Conservation (phyloP, 2,329 filamentous ascomycete genomes). For the Tothia fuscella region DNA sequence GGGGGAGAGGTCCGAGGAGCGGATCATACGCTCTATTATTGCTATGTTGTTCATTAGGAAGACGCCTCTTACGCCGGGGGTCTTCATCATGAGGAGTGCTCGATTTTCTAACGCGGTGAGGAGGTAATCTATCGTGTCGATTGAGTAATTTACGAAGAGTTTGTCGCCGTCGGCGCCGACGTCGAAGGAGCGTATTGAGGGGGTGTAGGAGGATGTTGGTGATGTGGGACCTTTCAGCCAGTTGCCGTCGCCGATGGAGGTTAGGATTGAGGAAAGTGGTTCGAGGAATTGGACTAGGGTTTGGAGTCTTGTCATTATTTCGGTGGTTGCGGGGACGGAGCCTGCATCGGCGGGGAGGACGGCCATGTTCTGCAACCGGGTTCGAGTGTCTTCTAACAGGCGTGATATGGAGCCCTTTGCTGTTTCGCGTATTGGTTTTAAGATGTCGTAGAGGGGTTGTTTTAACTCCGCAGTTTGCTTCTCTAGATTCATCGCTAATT, state of each 20-base stretch:
- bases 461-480: constrained; percentile 71
- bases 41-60: constrained; percentile 83
- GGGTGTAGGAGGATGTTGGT: constrained; percentile 40
- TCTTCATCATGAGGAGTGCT: constrained; percentile 58
- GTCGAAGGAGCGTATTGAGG: constrained; percentile 68
- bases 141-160: constrained; percentile 80
- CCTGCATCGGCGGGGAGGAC: constrained; percentile 67
- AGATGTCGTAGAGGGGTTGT: constrained; percentile 64
- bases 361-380: constrained; percentile 52
- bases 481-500: constrained; percentile 68
- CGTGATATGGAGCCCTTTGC: constrained; percentile 76
- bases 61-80: constrained; percentile 68
- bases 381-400: constrained; percentile 71
- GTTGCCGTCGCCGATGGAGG: constrained; percentile 83
- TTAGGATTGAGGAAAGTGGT: constrained; percentile 79
- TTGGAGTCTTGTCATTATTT: constrained; percentile 77
- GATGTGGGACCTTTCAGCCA: constrained; percentile 42
- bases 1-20: constrained; percentile 62
- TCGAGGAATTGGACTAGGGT: constrained; percentile 77
- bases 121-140: constrained; percentile 76
- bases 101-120: constrained; percentile 66
- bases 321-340: constrained; percentile 62
- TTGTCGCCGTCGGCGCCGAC: constrained; percentile 78
- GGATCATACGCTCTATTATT: constrained; percentile 74
- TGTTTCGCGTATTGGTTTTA: constrained; percentile 85